phyloP scores from a whole-genome alignment of 352 stramenopile genomes.

The Phytophthora syringae region DNA sequence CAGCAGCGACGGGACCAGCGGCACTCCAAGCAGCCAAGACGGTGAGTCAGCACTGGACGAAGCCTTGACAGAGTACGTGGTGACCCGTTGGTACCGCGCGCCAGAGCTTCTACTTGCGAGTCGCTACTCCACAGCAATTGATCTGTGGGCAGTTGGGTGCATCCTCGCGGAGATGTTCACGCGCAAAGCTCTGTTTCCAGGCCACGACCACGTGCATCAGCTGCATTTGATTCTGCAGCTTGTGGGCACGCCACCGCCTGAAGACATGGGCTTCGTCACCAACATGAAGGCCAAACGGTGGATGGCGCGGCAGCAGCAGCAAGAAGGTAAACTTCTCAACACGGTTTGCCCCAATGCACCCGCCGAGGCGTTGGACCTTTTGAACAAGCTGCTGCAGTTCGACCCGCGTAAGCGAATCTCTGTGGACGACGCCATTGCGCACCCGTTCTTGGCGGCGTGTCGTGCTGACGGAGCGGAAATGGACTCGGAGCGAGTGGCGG shows the following conservation, averaged over 20 bases:
- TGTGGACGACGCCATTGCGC: conserved; percentile 75
- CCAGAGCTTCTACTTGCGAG: conserved; percentile 94
- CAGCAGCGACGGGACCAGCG: conserved; percentile 29
- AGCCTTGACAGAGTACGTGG: conserved; percentile 91
- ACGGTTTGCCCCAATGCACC: conserved; percentile 65
- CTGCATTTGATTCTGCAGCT: conserved; percentile 90
- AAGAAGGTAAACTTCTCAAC: conserved; percentile 56
- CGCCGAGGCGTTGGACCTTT: conserved; percentile 79
- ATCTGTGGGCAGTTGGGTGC: conserved; percentile 97
- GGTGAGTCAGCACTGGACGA: conserved; percentile 49
- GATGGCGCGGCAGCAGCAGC: conserved; percentile 77
- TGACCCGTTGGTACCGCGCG: conserved; percentile 95
- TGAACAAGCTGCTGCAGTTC: conserved; percentile 89
- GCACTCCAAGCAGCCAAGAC: conserved; percentile 42
- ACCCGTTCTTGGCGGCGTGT: conserved; percentile 80
- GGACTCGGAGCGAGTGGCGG: conserved; percentile 42
- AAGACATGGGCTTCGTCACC: conserved; percentile 83
- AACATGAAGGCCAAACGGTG: conserved; percentile 86
- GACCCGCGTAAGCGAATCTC: conserved; percentile 83
- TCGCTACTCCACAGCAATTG: conserved; percentile 95
- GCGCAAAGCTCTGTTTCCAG: conserved; percentile 79
- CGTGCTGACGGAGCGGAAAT: conserved; percentile 57
- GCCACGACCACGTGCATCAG: conserved; percentile 87
- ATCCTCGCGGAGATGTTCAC: conserved; percentile 99
- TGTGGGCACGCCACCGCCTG: conserved; percentile 62